phyloP scores from a whole-genome alignment of 352 stramenopile genomes.

The Globisporangium okanoganense region DNA sequence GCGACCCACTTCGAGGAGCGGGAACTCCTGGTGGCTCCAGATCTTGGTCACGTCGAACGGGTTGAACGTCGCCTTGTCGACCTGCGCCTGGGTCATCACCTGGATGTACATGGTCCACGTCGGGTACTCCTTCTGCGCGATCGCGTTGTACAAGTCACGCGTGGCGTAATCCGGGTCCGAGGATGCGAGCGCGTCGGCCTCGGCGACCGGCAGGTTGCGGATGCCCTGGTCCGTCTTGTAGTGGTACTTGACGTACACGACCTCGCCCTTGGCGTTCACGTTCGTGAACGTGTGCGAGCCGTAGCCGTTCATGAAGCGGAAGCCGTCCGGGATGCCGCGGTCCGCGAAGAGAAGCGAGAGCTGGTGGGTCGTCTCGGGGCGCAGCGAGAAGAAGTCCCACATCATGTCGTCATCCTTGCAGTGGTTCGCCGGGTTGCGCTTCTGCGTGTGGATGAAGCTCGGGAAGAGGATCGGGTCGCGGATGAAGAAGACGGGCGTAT shows the following conservation, averaged over 20 bases:
- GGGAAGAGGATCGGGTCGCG: slow-evolving; percentile 91
- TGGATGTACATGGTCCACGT: slow-evolving; percentile 91
- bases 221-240: slow-evolving; percentile 91
- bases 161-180: slow-evolving; percentile 88
- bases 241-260: slow-evolving; percentile 92
- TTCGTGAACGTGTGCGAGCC: slow-evolving; percentile 91
- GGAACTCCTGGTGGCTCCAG: slow-evolving; percentile 87
- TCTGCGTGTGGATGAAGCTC: slow-evolving; percentile 93
- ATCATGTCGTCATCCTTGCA: slow-evolving; percentile 87
- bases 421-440: slow-evolving; percentile 87
- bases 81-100: slow-evolving; percentile 85
- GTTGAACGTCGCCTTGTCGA: slow-evolving; percentile 59
- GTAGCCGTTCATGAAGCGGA: slow-evolving; percentile 91
- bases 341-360: slow-evolving; percentile 88
- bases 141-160: slow-evolving; percentile 90
- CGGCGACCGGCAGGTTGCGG: slow-evolving; percentile 81
- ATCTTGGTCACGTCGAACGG: slow-evolving; percentile 94
- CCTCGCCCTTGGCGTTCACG: slow-evolving; percentile 74
- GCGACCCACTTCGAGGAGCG: slow-evolving; percentile 80
- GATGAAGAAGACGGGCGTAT: slow-evolving; percentile 94
- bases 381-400: slow-evolving; percentile 93
- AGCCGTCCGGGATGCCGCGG: slow-evolving; percentile 86
- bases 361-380: slow-evolving; percentile 88
- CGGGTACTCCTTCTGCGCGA: slow-evolving; percentile 73
- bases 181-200: slow-evolving; percentile 61